Percentiles rank a stretch among this genome's conserved stretches.
phyloP scores from a whole-genome alignment of 2,329 filamentous ascomycete genomes.

The Diaporthe australafricana region DNA sequence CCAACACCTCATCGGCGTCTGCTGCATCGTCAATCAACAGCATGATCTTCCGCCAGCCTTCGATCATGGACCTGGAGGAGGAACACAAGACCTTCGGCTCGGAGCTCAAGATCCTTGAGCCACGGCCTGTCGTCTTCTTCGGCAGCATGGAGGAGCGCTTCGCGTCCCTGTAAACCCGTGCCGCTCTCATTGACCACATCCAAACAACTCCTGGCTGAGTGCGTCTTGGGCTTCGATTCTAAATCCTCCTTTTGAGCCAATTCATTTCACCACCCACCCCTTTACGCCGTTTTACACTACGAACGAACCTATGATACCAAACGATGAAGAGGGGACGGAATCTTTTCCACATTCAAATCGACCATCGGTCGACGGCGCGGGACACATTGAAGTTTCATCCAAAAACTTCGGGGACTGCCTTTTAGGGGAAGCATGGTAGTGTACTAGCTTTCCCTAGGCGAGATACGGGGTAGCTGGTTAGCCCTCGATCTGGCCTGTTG shows the following conservation, averaged over 20 bases:
- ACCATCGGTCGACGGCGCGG: constrained; percentile 29
- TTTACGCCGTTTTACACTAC: constrained; percentile 27
- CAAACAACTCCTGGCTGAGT: constrained; percentile 29
- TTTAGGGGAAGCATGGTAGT: not conserved
- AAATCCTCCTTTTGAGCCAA: constrained; percentile 19
- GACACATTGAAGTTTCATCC: constrained; percentile 1
- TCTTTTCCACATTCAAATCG: constrained; percentile 29
- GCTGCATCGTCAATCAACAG: constrained; percentile 66
- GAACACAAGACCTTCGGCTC: constrained; percentile 64
- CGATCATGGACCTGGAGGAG: constrained; percentile 67
- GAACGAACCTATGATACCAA: constrained; percentile 35
- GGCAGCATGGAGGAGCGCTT: constrained; percentile 72
- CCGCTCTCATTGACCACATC: not conserved
- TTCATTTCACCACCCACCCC: constrained; percentile 15
- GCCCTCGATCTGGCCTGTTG: not conserved
- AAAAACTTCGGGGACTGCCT: constrained; percentile 18
- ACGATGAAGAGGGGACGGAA: constrained; percentile 16
- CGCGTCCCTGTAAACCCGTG: constrained; percentile 50
- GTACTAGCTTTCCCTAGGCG: not conserved
- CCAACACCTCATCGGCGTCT: constrained; percentile 57
- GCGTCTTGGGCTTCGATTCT: constrained; percentile 30
- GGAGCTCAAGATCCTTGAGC: constrained; percentile 69
- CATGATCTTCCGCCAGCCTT: constrained; percentile 68
- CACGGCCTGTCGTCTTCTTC: constrained; percentile 72
- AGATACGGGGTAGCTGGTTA: not conserved